Base-by-base conservation (phyloP, 176 grass and related monocot genomes). In the Ensete glaucum region DNA sequence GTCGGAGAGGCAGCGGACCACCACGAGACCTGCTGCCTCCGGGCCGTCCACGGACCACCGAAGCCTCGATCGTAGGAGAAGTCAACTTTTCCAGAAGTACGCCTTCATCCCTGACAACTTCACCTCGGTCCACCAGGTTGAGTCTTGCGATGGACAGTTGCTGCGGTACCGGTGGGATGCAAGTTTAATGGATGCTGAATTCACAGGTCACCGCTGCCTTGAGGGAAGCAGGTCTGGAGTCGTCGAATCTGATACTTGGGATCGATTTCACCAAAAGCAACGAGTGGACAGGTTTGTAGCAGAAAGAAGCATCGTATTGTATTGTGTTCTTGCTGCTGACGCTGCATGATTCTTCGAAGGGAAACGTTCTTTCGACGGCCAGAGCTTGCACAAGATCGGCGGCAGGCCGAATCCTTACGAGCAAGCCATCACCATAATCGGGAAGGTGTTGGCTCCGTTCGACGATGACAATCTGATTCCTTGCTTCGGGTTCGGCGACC, bases 181-280 rank as follows among this genome's bases (percentile, higher is more conserved):
- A 43, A 43, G 34, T 43, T 68, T 34, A 50, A 21, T 29, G 25
- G 15, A 17, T 52, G 16, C 9, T 62, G 6, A 1, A 68, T 71
- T 50, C 11, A 20, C 74, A 97, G 94, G 90, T 97, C 34, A 51
- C 77, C 21, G 69, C 86, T 71, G 88, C 87, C 8, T 67, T 97
- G 52, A 75, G 85, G 0, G 80, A 86, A 70, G 83, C 82, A 51
- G 94, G 94, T 2, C 82, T 97, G 2, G 94, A 97, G 83, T 97
- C 94, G 25, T 93, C 94, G 10, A 97, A 97, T 83, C 80, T 97
- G 9, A 97, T 97, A 48, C 79, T 97, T 1, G 94, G 94, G 3
- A 82, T 97, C n/a, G 94, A 97, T 67, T 97, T 97, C 82, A 97
- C 94, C 79, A 97, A 97, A 85, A 97, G 94, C 85, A 97, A 97